A percentile compares a stretch with the other conserved stretches of the same genome.
phyloP scores from a whole-genome alignment of 345 rosid genomes.

The Conringia planisiliqua region DNA sequence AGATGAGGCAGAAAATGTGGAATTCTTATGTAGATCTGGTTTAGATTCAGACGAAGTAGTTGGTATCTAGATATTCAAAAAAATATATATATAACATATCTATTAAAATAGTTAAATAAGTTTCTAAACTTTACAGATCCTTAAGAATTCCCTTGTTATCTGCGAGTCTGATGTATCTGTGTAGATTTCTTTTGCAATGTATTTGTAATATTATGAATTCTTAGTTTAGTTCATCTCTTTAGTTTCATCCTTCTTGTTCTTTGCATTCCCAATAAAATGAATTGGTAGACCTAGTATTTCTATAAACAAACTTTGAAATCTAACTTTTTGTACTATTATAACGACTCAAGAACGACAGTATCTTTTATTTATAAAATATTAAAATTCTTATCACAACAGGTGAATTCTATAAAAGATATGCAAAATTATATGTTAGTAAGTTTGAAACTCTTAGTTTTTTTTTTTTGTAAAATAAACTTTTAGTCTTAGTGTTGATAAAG shows the following conservation, averaged over 20 bases:
- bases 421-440: neutral
- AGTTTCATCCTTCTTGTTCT: neutral
- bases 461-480: too few relatives aligned
- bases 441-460: too few relatives aligned
- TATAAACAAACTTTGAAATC: neutral
- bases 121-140: conserved; percentile 10
- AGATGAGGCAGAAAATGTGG: conserved; percentile 19
- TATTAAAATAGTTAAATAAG: neutral
- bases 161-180: conserved; percentile 13
- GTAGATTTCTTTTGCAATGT: conserved; percentile 6
- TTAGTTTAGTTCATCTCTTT: neutral
- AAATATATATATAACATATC: too few relatives aligned
- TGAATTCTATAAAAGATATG: neutral
- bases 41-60: conserved; percentile 15
- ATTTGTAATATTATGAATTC: neutral
- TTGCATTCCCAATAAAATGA: neutral
- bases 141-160: conserved; percentile 31
- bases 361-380: neutral
- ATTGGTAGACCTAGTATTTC: neutral
- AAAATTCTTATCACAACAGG: neutral
- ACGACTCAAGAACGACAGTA: conserved; percentile 3
- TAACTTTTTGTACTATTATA: neutral
- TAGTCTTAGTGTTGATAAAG: too few relatives aligned
- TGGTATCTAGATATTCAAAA: conserved; percentile 5
- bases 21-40: conserved; percentile 35